A percentile compares a stretch with the other conserved stretches of the same genome.
Evolutionary conservation across 2,329 filamentous ascomycete species (phyloP).

Genomic region (Penicillium decumbens): DNA sequence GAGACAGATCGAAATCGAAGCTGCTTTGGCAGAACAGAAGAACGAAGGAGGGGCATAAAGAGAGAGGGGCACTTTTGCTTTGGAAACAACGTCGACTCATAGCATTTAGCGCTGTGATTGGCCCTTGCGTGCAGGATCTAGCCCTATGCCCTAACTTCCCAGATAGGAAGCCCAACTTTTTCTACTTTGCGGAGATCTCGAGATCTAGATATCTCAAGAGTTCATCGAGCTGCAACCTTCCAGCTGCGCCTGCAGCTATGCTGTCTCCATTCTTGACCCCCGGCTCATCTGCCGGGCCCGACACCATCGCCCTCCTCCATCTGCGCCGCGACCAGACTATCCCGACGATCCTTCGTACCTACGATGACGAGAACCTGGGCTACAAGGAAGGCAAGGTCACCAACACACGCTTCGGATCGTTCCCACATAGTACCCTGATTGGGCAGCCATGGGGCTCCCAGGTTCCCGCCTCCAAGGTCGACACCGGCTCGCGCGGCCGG

Average conservation of each 20-base stretch:
- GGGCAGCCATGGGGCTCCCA: conserved; percentile 85
- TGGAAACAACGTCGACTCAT: conserved; percentile 9
- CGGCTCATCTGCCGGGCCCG: conserved; percentile 56
- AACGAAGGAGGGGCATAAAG: conserved; percentile 20
- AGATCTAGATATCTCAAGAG: not conserved
- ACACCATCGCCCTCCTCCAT: conserved; percentile 75
- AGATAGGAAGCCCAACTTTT: conserved; percentile 17
- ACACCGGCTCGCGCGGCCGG: conserved; percentile 82
- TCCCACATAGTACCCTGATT: conserved; percentile 73
- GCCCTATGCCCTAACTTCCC: conserved; percentile 26
- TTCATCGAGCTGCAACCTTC: not conserved
- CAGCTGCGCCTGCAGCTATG: conserved; percentile 23
- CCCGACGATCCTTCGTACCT: conserved; percentile 64
- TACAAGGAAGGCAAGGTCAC: conserved; percentile 73
- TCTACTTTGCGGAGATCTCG: conserved; percentile 14
- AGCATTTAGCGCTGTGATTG: conserved; percentile 20
- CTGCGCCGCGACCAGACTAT: conserved; percentile 81
- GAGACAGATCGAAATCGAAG: conserved; percentile 17
- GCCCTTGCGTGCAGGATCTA: conserved; percentile 9
- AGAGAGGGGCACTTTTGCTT: conserved; percentile 1
- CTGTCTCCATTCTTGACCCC: conserved; percentile 76
- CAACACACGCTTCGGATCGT: conserved; percentile 92
- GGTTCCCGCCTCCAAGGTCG: conserved; percentile 80
- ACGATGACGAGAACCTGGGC: conserved; percentile 61
- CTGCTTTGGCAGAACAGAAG: conserved; percentile 21